Evolutionary conservation across 2,329 filamentous ascomycete species (phyloP), one percentile per base, ranked within the genome.

Genomic region (Myriosclerotinia curreyana): DNA sequence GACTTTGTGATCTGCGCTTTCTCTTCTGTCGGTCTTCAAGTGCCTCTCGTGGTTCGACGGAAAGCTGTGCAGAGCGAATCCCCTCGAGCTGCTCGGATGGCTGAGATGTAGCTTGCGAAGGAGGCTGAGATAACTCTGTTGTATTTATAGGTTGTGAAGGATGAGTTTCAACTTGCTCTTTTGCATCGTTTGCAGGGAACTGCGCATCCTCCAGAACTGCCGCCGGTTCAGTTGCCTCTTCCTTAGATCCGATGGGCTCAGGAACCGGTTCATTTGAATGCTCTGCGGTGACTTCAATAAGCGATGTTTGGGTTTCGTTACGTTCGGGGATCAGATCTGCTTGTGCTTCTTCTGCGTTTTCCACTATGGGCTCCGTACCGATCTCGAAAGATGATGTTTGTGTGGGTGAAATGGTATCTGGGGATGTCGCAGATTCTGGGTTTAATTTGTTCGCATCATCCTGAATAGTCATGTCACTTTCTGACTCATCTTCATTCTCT

Each of bases 1-100:
- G 87, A 64, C 82, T 89, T 64, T 80, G 79, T 51, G 86, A 90
- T 69, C 86, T 81, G 69, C 86, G 84, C 75, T 89, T 90, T 66
- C 87, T 81, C 75, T 88, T 90, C 69, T 84, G 83, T 49, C 78
- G 78, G 69, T 87, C 85, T 67, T 84, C 80, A 42, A 77, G 69
- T 49, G 76, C 69, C 70, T 72, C 71, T 36, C 69, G 67, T n/a
- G 71, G 66, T 46, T 75, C 75, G 15, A 73, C 68, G 12, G 72
- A 69, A 7, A 73, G 66, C 1, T 70, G 49, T 11, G 65, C 48
- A 4, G 69, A 65, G 38, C 54, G 51, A 44, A 67, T 60, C 5
- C 42, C 55, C 17, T 71, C 68, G n/a, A 46, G 51, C 34, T 61
- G 60, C 46, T 70, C 69, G 28, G 61, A 59, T 22, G 59, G 54